phyloP scores from a whole-genome alignment of 2,329 filamentous ascomycete genomes.

The Fusarium bulbicola region DNA sequence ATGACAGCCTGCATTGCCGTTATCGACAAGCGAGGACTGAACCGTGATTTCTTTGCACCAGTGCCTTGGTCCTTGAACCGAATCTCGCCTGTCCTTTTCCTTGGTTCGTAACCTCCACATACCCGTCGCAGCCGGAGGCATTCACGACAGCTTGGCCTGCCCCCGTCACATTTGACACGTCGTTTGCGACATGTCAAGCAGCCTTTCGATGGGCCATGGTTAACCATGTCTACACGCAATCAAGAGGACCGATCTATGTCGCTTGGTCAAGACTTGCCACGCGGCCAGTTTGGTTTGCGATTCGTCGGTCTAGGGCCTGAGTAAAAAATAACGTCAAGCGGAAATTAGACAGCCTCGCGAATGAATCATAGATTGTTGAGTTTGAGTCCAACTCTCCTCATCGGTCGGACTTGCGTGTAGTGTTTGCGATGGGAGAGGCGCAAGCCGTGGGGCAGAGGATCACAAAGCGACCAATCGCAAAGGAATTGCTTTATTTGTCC shows the following conservation, averaged over 20 bases:
- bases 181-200: neutral
- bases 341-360: neutral
- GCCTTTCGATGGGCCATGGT: neutral
- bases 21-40: accelerated
- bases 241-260: neutral
- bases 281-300: neutral
- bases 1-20: neutral
- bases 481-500: neutral
- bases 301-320: neutral
- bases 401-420: neutral
- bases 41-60: neutral
- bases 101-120: neutral
- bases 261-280: neutral
- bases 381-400: neutral
- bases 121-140: neutral
- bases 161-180: neutral
- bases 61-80: neutral
- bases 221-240: neutral
- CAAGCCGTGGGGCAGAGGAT: neutral
- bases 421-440: neutral
- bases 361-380: neutral
- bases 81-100: neutral
- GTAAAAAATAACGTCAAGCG: accelerated
- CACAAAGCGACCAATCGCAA: neutral
- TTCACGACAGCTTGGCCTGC: neutral